A percentile compares a stretch with the other conserved stretches of the same genome.
phyloP scores from a whole-genome alignment of 345 rosid species.

The Eucalyptus decipiens region DNA sequence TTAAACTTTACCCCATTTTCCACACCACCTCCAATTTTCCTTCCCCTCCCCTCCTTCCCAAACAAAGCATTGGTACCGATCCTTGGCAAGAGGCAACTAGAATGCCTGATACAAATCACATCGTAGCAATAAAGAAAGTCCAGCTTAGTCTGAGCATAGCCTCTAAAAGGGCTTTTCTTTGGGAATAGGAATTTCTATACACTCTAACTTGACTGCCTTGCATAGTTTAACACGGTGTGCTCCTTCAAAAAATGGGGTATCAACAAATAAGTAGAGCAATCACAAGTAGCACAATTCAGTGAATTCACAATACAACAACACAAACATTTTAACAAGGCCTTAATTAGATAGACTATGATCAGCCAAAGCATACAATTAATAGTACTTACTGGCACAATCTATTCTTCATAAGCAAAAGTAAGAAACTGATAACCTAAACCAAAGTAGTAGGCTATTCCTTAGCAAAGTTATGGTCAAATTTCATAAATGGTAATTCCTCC shows the following conservation, averaged over 20 bases:
- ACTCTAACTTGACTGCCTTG: not conserved
- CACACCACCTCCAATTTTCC: not conserved
- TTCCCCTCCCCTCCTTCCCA: not conserved
- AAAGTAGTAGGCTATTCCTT: not conserved
- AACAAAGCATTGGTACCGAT: not conserved
- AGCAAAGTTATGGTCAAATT: not conserved
- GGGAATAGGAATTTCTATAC: not conserved
- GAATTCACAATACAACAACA: not conserved
- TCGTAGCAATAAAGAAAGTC: not conserved
- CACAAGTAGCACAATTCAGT: not conserved
- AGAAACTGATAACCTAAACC: not conserved
- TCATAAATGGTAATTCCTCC: not conserved
- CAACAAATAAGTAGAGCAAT: too few species aligned
- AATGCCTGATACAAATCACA: not conserved
- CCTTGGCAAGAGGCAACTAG: not conserved
- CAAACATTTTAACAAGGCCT: not conserved
- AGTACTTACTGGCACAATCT: not conserved
- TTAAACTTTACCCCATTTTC: not conserved
- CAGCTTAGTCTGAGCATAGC: not conserved
- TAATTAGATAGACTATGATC: not conserved
- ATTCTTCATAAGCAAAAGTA: not conserved
- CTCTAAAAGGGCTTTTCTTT: not conserved
- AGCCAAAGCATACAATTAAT: not conserved
- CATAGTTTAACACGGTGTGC: too few species aligned
- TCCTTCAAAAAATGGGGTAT: too few species aligned